Base-by-base conservation (phyloP, 495 filamentous ascomycete genomes). In the Talaromyces proteolyticus region DNA sequence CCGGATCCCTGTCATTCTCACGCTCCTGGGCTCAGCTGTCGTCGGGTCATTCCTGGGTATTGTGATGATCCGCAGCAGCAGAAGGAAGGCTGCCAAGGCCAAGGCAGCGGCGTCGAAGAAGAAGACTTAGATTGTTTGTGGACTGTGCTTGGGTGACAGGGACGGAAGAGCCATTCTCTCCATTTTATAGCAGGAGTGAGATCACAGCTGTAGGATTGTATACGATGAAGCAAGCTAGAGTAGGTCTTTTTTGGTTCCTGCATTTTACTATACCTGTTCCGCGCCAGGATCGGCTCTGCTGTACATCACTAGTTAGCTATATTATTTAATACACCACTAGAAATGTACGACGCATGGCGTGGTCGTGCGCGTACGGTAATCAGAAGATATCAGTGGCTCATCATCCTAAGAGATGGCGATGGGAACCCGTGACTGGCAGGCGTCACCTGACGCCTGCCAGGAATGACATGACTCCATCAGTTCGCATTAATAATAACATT, bases 31-130 rank as follows among this genome's bases (percentile, higher is more conserved):
- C 39, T 90, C 81, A 21, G 91, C 93, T 36, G 91, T 99, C 57
- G 92, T 99, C 29, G 94, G 94, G 36, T 93, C 88, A 47, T 97
- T 99, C 74, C 77, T 99, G 59, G 85, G 87, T 58, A 85, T 96
- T 59, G 92, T 97, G 57, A 99, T 99, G 93, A 96, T 99, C 72
- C 83, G 90, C 65, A 96, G 91, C 76, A 96, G 95, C 77, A 76
- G 87, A 66, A 96, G 96, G 82, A 95, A 94, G 79, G 89, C 90
- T 2, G 85, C 89, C 47, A 96, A 96, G 79, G 89, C 89, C 45
- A 88, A 87, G 71, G 82, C 83, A 36, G 77, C 76, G 39, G 85
- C 82, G 23, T 76, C 80, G 42, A 79, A 77, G 65, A 81, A 82
- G 65, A 89, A 89, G 78, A 69, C 72, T 53, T 80, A 70, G 87